phyloP scores from a whole-genome alignment of 2,329 filamentous ascomycete species.

The Amesomyces nigricolor region DNA sequence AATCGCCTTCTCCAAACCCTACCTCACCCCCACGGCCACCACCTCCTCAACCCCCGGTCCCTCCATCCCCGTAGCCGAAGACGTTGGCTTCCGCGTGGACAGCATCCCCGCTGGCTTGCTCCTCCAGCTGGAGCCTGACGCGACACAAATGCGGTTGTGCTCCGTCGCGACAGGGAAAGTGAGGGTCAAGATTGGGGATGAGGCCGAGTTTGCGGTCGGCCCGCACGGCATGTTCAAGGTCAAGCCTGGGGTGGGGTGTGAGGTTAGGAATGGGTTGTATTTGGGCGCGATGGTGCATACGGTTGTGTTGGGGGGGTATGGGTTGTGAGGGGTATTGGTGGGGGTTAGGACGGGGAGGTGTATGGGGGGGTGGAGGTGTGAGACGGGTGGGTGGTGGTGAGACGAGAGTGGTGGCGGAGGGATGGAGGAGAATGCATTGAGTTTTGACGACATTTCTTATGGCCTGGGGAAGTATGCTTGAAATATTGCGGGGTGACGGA shows the following conservation, averaged over 20 bases:
- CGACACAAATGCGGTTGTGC: conserved; percentile 26
- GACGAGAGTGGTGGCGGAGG: no score
- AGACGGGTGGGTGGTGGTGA: background rate
- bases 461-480: no score
- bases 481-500: no score
- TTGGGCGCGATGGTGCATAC: conserved; percentile 27
- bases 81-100: conserved; percentile 29
- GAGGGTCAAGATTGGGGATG: conserved; percentile 21
- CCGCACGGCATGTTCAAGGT: conserved; percentile 29
- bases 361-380: background rate
- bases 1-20: conserved; percentile 33
- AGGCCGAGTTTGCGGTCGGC: conserved; percentile 27
- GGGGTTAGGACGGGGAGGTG: background rate
- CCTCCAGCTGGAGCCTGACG: conserved; percentile 21
- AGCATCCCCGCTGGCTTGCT: conserved; percentile 25
- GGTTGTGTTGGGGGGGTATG: conserved; percentile 14
- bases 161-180: conserved; percentile 32
- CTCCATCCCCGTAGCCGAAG: conserved; percentile 25
- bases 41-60: conserved; percentile 11
- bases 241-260: conserved; percentile 19
- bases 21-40: conserved; percentile 17
- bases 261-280: conserved; percentile 26
- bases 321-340: background rate
- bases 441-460: no score
- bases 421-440: no score